phyloP scores from a whole-genome alignment of 2,329 filamentous ascomycete species.

The Microdochium bolleyi region DNA sequence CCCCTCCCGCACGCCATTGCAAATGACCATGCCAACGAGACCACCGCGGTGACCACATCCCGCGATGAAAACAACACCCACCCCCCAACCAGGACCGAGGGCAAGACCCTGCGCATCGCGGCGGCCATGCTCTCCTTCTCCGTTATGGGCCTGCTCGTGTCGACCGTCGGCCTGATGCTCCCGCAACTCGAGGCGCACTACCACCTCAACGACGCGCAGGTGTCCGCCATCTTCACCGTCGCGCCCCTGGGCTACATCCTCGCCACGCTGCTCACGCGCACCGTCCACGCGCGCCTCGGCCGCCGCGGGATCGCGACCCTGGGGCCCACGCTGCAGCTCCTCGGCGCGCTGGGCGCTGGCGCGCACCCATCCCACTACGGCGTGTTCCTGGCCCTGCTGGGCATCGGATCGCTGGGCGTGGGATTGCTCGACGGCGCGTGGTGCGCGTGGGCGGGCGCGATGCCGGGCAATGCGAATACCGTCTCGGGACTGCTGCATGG shows the following conservation, averaged over 20 bases:
- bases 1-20: too few species aligned
- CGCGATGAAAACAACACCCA: not conserved
- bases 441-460: conserved; percentile 38
- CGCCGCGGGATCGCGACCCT: conserved; percentile 65
- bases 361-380: conserved; percentile 55
- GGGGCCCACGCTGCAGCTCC: conserved; percentile 52
- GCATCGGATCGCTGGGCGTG: conserved; percentile 63
- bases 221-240: conserved; percentile 60
- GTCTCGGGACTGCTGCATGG: conserved; percentile 53
- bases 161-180: conserved; percentile 3
- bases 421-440: conserved; percentile 44
- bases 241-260: conserved; percentile 58
- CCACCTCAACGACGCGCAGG: conserved; percentile 49
- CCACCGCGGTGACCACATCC: too few species aligned
- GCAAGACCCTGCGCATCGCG: not conserved
- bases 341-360: conserved; percentile 42
- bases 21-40: too few species aligned
- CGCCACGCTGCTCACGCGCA: conserved; percentile 57
- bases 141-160: not conserved
- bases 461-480: conserved; percentile 48
- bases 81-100: not conserved
- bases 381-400: conserved; percentile 53
- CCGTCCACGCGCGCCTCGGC: conserved; percentile 55
- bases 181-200: conserved; percentile 54
- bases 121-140: not conserved